Base-by-base conservation (phyloP, 2,329 filamentous ascomycete genomes). In the Penicillium rolfsii region DNA sequence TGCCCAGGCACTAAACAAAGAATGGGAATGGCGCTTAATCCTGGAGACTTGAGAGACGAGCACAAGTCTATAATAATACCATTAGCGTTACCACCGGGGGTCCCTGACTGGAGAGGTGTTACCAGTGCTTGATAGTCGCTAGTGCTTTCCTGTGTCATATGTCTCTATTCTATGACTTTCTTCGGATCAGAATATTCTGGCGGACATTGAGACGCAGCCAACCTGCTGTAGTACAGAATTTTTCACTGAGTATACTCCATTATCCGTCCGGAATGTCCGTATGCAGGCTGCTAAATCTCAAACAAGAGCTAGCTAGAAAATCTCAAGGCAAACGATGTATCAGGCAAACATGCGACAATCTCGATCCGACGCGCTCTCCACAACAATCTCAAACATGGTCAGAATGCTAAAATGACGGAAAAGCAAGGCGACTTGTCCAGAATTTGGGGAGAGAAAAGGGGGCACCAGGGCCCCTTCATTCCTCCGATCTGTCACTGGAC, bases 371-470 rank as follows among this genome's bases (percentile, higher is more conserved):
- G 35, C 19, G 24, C 28, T 38, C 58, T 41, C 53, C 61, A 55
- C 49, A 55, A 60, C 48, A 62, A 38, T 60, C 57, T 59, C 58
- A 61, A 59, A 62, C 64, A 28, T 38, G 52, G 52, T 52, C 59
- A 30, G 62, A 64, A 66, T 66, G 64, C 28, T 48, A 38, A 54
- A 41, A 38, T 52, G 43, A 35, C 45, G 43, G 56, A 55, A 22
- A 22, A 22, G 19, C 19, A 22, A 57, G 60, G 62, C 56, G 35
- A 33, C 46, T 33, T 49, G 46, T 35, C 46, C 9, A 19, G 28
- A 16, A 43, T 9, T 43, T 26, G 6, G 12, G 41, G 24, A 26
- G 45, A 49, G 19, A 22, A 22, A 22, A 22, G 19, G 19, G 19
- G 19, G 19, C 28, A 30, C 41, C 43, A 30, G 26, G 14, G 14